Base-by-base conservation (phyloP, 768 basidiomycete genomes). In the Psilocybe sp. region DNA sequence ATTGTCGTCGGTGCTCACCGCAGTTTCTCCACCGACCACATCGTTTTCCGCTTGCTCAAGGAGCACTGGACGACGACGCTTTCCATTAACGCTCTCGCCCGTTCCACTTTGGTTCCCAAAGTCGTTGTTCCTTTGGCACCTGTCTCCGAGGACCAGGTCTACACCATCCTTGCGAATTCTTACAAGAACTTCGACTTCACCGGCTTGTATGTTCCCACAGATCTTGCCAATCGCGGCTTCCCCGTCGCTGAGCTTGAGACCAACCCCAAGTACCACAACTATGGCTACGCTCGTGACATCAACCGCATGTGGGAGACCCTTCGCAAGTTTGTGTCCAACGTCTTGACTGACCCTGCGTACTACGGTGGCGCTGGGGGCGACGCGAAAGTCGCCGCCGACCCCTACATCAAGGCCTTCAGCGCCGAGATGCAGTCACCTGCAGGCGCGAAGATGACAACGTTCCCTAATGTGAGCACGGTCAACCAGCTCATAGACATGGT, bases 1-100 rank as follows among this genome's bases (percentile, higher is more conserved):
- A 49, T 60, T 36, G 65, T 68, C 47, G 62, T 68, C 19, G 64
- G 62, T n/a, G 61, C 65, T 12, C 57, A 64, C 42, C 66, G 66
- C 23, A 55, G 46, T 5, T 52, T 68, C 32, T 47, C 47, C 5
- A 51, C 59, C 6, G 28, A 32, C 39, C 65, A 68, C 46, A 50
- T 63, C 19, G 50, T 66, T n/a, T 62, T 58, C 54, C 43, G 59
- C n/a, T 59, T 68, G 9, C 49, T 68, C 28, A 51, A 61, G 20
- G 61, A 62, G 10, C 66, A 66, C 40, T 68, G 66, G 66, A 55
- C 45, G 12, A 64, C 52, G 9, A 68, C 66, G 4, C 59, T 68
- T 2, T 62, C 64, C 11, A 50, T 68, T 31, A 68, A 68, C 52
- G 49, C 43, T 4, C 46, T 54, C n/a, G 66, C 64, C 15, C 64